phyloP scores from a whole-genome alignment of 495 filamentous ascomycete genomes.

The Corynascus novoguineensis region DNA sequence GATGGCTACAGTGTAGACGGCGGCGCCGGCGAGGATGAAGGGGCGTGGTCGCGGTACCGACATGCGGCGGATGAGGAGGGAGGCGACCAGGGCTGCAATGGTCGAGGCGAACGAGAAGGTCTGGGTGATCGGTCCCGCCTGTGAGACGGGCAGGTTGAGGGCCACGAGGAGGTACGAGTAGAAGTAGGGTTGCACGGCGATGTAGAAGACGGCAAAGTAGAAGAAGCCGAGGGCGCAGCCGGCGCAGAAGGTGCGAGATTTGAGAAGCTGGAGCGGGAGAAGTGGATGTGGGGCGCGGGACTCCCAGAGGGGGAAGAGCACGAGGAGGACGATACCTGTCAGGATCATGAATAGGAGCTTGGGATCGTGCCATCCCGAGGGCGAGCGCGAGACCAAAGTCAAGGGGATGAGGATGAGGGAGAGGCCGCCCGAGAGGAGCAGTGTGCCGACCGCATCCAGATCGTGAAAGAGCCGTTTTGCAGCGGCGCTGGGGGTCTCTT shows the following conservation, averaged over 20 bases:
- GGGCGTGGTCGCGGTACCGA: slow-evolving; percentile 22
- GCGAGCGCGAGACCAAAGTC: slow-evolving; percentile 46
- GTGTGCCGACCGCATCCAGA: slow-evolving; percentile 54
- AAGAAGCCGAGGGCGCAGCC: slow-evolving; percentile 52
- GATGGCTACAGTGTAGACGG: slow-evolving; percentile 56
- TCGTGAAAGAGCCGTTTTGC: slow-evolving; percentile 49
- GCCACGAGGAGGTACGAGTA: slow-evolving; percentile 60
- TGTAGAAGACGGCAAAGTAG: slow-evolving; percentile 59
- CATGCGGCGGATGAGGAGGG: slow-evolving; percentile 50
- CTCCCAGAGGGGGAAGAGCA: slow-evolving; percentile 57
- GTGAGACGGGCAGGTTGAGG: slow-evolving; percentile 48
- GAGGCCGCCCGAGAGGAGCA: slow-evolving; percentile 53
- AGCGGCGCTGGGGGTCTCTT: neutral
- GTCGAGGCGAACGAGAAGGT: slow-evolving; percentile 48
- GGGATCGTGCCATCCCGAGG: slow-evolving; percentile 46
- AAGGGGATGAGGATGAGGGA: slow-evolving; percentile 61
- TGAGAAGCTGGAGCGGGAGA: slow-evolving; percentile 54
- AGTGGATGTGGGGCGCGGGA: slow-evolving; percentile 50
- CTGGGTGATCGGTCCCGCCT: slow-evolving; percentile 50
- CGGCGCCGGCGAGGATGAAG: slow-evolving; percentile 45
- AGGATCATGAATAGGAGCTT: slow-evolving; percentile 53
- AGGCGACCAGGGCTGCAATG: slow-evolving; percentile 49
- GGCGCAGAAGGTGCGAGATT: slow-evolving; percentile 56
- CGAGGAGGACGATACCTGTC: slow-evolving; percentile 49
- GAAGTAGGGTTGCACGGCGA: slow-evolving; percentile 56